These are phyloP conservation scores for Plantago rigida DNA, from an alignment of 305 asterid genomes.

Conservation along the genomic window DNA sequence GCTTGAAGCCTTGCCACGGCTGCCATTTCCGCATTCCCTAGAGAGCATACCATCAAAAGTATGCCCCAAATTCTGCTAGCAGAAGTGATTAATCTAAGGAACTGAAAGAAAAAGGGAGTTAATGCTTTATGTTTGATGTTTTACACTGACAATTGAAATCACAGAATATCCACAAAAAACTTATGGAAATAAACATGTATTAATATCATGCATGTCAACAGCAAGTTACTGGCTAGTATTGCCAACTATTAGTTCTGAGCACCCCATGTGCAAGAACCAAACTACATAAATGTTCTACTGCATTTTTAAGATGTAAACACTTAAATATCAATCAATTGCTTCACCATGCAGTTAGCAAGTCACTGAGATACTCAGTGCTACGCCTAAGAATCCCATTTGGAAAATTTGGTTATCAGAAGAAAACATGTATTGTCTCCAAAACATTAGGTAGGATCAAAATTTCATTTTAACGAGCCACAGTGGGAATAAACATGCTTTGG, in stretches of 20 bases:
- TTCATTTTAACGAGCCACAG: background rate
- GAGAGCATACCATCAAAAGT: constrained; percentile 63
- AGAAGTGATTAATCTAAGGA: constrained; percentile 16
- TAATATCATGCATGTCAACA: background rate
- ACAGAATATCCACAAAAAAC: background rate
- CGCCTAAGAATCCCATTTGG: background rate
- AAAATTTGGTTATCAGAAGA: background rate
- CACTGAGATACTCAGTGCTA: background rate
- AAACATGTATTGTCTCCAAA: background rate
- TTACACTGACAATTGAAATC: background rate
- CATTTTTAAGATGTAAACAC: background rate
- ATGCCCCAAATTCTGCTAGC: constrained; percentile 31
- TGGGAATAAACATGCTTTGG: background rate
- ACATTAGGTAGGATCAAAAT: background rate
- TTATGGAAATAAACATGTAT: background rate
- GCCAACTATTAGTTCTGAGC: no score
- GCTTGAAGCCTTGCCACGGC: constrained; percentile 61
- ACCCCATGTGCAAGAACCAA: background rate
- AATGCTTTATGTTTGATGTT: background rate
- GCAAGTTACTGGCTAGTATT: no score
- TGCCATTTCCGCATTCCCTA: constrained; percentile 64
- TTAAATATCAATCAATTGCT: background rate
- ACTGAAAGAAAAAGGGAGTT: background rate
- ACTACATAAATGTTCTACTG: background rate
- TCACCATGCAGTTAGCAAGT: background rate